phyloP scores from a whole-genome alignment of 2,329 filamentous ascomycete genomes.

The Madurella mycetomatis region DNA sequence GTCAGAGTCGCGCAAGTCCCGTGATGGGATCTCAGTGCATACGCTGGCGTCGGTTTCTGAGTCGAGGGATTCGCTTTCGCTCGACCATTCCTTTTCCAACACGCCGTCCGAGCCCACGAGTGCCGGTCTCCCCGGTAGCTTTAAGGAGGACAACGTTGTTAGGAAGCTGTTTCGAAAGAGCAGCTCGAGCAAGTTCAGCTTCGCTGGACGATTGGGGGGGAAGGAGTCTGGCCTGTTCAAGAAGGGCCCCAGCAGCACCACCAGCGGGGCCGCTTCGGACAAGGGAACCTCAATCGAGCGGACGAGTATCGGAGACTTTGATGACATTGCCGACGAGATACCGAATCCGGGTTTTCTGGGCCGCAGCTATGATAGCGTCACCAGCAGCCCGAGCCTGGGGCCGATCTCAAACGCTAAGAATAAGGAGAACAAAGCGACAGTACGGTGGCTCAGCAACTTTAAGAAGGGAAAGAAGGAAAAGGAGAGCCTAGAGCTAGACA shows the following conservation, averaged over 20 bases:
- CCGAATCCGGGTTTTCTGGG: slow-evolving; percentile 41
- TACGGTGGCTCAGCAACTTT: slow-evolving; percentile 45
- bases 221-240: slow-evolving; percentile 55
- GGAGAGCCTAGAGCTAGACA: slow-evolving; percentile 52
- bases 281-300: slow-evolving; percentile 52
- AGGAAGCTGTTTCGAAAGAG: slow-evolving; percentile 61
- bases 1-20: slow-evolving; percentile 50
- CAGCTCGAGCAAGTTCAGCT: slow-evolving; percentile 61
- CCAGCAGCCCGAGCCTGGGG: slow-evolving; percentile 54
- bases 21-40: slow-evolving; percentile 53
- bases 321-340: slow-evolving; percentile 47
- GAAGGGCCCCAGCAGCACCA: slow-evolving; percentile 45
- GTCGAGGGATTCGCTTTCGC: slow-evolving; percentile 53
- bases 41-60: slow-evolving; percentile 57
- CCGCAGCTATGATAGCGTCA: slow-evolving; percentile 52
- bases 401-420: slow-evolving; percentile 37
- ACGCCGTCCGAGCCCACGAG: slow-evolving; percentile 50
- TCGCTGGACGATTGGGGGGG: slow-evolving; percentile 50
- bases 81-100: slow-evolving; percentile 54
- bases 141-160: slow-evolving; percentile 50
- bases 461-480: slow-evolving; percentile 58
- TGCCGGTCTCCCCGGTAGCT: slow-evolving; percentile 39
- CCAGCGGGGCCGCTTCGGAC: slow-evolving; percentile 55
- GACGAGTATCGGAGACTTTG: slow-evolving; percentile 54
- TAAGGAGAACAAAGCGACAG: slow-evolving; percentile 37